phyloP scores from a whole-genome alignment of 306 rosid species.

The Castanea crenata region DNA sequence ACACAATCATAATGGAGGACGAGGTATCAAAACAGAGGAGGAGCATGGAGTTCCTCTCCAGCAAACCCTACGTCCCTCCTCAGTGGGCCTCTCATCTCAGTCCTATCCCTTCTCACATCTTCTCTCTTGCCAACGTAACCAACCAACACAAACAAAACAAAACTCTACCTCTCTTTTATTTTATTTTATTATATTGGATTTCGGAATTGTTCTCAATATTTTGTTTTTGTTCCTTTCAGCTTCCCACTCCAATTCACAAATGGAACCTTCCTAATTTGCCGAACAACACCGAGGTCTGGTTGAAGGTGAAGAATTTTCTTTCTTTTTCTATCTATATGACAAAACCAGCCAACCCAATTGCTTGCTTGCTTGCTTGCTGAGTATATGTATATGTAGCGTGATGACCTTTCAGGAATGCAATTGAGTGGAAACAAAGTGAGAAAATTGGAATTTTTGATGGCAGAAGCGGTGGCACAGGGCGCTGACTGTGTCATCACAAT shows the following conservation, averaged over 20 bases:
- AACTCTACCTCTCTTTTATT: no score
- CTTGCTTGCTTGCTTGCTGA: no score
- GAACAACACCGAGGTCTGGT: slow-evolving; percentile 66
- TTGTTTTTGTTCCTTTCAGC: slow-evolving; percentile 32
- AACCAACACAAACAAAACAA: neutral
- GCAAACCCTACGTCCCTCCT: slow-evolving; percentile 64
- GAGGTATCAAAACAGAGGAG: no score
- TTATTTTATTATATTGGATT: no score
- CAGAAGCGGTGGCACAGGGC: slow-evolving; percentile 74
- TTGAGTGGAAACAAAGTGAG: slow-evolving; percentile 91
- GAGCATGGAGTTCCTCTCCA: no score
- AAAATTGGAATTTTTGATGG: slow-evolving; percentile 89
- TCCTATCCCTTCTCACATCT: slow-evolving; percentile 65
- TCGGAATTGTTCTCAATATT: neutral
- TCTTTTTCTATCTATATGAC: neutral
- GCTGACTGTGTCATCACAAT: slow-evolving; percentile 79
- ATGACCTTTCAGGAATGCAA: slow-evolving; percentile 95
- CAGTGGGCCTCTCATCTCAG: slow-evolving; percentile 81
- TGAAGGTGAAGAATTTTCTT: slow-evolving; percentile 45
- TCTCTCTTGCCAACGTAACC: slow-evolving; percentile 70
- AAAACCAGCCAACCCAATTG: no score
- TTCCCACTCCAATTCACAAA: slow-evolving; percentile 93
- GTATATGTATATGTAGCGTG: slow-evolving; percentile 49
- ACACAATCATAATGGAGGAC: no score
- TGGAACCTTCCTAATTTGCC: slow-evolving; percentile 96